Conservation (phyloP, 768 basidiomycete species). For the Hypsizygus marmoreus region DNA sequence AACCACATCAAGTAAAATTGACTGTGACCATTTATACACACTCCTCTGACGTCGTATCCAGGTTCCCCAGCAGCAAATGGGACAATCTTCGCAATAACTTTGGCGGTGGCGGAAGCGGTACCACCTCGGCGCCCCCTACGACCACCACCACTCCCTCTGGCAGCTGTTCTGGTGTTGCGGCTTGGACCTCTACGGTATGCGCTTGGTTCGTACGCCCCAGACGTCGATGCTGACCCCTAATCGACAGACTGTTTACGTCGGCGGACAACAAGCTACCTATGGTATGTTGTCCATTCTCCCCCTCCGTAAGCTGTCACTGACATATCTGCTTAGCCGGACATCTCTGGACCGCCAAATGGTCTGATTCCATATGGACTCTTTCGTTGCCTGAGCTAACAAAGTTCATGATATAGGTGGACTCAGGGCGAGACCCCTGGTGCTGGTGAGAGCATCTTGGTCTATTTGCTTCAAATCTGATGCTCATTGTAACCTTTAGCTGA, state of each 20-base stretch:
- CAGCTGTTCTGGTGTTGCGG: slow-evolving; percentile 41
- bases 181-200: slow-evolving; percentile 49
- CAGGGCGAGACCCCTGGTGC: slow-evolving; percentile 57
- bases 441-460: slow-evolving; percentile 32
- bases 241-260: slow-evolving; percentile 43
- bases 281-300: slow-evolving; percentile 28
- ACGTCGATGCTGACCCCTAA: not conserved
- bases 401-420: slow-evolving; percentile 44
- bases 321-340: slow-evolving; percentile 38
- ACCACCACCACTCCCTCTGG: slow-evolving; percentile 32
- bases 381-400: not conserved
- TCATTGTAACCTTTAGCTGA: slow-evolving; percentile 36
- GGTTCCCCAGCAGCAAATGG: slow-evolving; percentile 71
- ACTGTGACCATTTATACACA: not conserved
- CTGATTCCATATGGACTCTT: not conserved
- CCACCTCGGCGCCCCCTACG: slow-evolving; percentile 24
- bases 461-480: not conserved
- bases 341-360: slow-evolving; percentile 63
- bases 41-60: no score
- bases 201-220: not conserved
- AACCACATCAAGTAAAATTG: slow-evolving; percentile 61
- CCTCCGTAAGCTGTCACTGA: not conserved
- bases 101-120: slow-evolving; percentile 31
- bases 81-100: slow-evolving; percentile 71
- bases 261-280: slow-evolving; percentile 48